Base-by-base conservation (phyloP, 805 yeast species). In the Kuraishia borneana region DNA sequence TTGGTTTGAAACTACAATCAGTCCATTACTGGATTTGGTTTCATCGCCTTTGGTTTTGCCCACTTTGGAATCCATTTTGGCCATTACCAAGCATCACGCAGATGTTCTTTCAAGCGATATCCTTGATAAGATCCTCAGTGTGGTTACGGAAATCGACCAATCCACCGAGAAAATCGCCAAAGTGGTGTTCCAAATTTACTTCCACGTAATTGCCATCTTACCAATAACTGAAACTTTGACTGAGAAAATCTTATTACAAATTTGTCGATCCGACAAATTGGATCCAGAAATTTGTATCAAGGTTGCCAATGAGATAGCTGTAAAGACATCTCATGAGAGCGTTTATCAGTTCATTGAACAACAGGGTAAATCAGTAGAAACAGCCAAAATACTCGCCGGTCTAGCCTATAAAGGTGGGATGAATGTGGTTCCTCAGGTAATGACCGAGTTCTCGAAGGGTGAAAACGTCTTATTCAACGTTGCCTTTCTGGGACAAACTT, bases 311-410 rank as follows among this genome's bases (percentile, higher is more conserved):
- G 25, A 18, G 16, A 18, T 30, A 18, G 23, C 32, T 12, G 18
- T 18, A 8, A 30, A 30, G 21, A 9, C n/a, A n/a, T n/a, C n/a
- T n/a, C n/a, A n/a, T n/a, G n/a, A n/a, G n/a, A n/a, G n/a, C n/a
- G n/a, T n/a, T n/a, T n/a, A n/a, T n/a, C n/a, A n/a, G n/a, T n/a
- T n/a, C n/a, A n/a, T n/a, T n/a, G n/a, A n/a, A n/a, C n/a, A n/a
- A n/a, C n/a, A n/a, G n/a, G n/a, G n/a, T n/a, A n/a, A n/a, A n/a
- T n/a, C n/a, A n/a, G n/a, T n/a, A n/a, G n/a, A n/a, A n/a, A n/a
- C n/a, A n/a, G 34, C 34, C 26, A 31, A 22, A 18, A 18, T 31
- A n/a, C 23, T 32, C 16, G 34, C 34, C 18, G 30, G 8, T n/a
- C 17, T 32, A 7, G 34, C 34, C 7, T 12, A 18, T n/a, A 12